phyloP scores from a whole-genome alignment of 2,329 filamentous ascomycete species.

The Ophiocordyceps polyrhachis-furcata region DNA sequence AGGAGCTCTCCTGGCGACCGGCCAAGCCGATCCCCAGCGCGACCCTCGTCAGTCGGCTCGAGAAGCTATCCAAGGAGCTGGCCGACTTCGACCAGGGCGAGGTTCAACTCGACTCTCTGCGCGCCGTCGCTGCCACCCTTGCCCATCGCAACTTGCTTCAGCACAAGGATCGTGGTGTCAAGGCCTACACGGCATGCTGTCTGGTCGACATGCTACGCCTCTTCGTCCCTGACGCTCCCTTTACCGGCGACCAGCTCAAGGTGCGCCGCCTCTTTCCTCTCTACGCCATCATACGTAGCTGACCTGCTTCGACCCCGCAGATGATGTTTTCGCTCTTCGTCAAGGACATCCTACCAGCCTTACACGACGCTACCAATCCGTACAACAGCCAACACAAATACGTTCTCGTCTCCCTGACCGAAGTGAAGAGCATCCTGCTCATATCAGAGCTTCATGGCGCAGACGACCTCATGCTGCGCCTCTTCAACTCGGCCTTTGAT shows the following conservation, averaged over 20 bases:
- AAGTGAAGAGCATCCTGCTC: conserved; percentile 87
- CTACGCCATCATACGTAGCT: conserved; percentile 1
- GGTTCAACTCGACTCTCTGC: conserved; percentile 65
- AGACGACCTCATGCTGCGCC: conserved; percentile 57
- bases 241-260: conserved; percentile 78
- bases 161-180: conserved; percentile 87
- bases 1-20: conserved; percentile 77
- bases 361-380: conserved; percentile 70
- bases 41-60: conserved; percentile 65
- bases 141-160: conserved; percentile 63
- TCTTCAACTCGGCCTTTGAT: conserved; percentile 86
- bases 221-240: conserved; percentile 88
- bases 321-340: conserved; percentile 89
- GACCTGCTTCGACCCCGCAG: conserved; percentile 21
- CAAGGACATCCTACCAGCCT: conserved; percentile 61
- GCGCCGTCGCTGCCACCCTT: conserved; percentile 68
- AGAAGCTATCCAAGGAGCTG: conserved; percentile 66
- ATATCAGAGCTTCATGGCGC: conserved; percentile 73
- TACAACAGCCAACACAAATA: conserved; percentile 92
- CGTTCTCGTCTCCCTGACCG: conserved; percentile 70
- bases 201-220: conserved; percentile 84
- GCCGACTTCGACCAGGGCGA: conserved; percentile 74
- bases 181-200: conserved; percentile 74
- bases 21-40: conserved; percentile 74
- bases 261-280: conserved; percentile 22